Base-by-base conservation (phyloP, 1,284 basidiomycete genomes). In the Veloporphyrellus conicus region DNA sequence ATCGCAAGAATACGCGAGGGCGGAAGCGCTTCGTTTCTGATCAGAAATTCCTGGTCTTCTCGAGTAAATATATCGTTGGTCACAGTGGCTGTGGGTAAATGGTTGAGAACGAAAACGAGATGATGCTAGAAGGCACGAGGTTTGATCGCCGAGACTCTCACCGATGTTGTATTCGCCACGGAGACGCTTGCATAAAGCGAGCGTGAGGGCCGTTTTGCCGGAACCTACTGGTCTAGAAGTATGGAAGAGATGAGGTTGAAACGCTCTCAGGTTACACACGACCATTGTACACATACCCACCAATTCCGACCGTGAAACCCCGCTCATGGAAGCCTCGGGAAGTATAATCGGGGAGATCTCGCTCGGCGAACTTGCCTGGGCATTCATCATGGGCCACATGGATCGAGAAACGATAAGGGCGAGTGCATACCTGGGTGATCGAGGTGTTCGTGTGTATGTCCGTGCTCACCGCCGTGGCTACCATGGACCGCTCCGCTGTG, bases 41-140 rank as follows among this genome's bases (percentile, higher is more conserved):
- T 95, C 31, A 99, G 74, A 68, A 99, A 99, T 66, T 99, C 94
- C 67, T 96, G 93, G 65, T 99, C 95, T 68, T 99, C 95, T 20
- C 86, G 79, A 33, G 95, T 99, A 70, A 97, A 96, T 63, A 97
- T 97, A 69, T 97, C 93, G 69, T 97, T 97, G 9, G 93, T 96
- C 15, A 94, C 90, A 3, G 91, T 91, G 27, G 89, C 92, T 95
- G 52, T n/a, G 44, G 45, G 43, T 28, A 47, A 48, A 58, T 3
- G 5, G 41, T 36, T 64, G 35, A 60, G 48, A 27, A 49, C 14
- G 35, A 60, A 47, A 27, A 49, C 14, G 16, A 39, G 38, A 38
- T 27, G 37, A 29, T 16, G 28, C 34, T 19, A 33, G 22, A 14
- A 35, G 33, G 23, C 34, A 48, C 32, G 46, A 52, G 20, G 43